These are phyloP conservation scores for Microstegium vimineum DNA, from an alignment of 176 grass and related monocot species.

Conservation along the genomic window DNA sequence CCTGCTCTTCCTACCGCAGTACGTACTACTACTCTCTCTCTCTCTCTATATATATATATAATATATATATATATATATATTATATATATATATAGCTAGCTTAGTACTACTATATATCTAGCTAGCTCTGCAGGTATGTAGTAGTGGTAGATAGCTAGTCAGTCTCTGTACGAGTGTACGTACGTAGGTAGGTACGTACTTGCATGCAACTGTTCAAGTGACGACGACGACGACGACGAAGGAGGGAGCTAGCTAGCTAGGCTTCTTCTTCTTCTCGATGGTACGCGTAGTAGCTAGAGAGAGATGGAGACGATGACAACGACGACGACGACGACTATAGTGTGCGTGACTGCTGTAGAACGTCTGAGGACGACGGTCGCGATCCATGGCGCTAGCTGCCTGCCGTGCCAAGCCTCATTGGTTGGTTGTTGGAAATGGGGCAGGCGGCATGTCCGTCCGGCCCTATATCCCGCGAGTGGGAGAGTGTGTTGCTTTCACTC, in stretches of 20 bases:
- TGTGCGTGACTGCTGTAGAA: neutral
- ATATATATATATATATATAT: no score
- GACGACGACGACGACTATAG: no score
- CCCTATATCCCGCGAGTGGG: constrained; percentile 30
- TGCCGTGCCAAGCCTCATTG: neutral
- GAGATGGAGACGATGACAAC: neutral
- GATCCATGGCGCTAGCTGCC: neutral
- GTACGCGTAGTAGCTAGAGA: neutral
- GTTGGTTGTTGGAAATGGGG: constrained; percentile 30
- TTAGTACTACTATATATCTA: no score
- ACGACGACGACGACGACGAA: neutral
- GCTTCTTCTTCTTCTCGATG: neutral
- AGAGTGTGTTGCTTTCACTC: neutral
- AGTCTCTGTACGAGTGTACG: no score
- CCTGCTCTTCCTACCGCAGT: neutral
- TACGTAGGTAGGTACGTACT: no score
- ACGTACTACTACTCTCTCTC: constrained; percentile 15
- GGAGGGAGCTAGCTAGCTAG: no score
- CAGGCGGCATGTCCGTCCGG: neutral
- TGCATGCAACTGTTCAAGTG: no score
- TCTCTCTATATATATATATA: no score
- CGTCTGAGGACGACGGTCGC: neutral
- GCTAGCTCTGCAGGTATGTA: no score
- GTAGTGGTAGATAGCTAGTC: no score
- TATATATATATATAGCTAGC: no score